Conservation (phyloP, 306 rosid genomes). For the Acacia melanoxylon region DNA sequence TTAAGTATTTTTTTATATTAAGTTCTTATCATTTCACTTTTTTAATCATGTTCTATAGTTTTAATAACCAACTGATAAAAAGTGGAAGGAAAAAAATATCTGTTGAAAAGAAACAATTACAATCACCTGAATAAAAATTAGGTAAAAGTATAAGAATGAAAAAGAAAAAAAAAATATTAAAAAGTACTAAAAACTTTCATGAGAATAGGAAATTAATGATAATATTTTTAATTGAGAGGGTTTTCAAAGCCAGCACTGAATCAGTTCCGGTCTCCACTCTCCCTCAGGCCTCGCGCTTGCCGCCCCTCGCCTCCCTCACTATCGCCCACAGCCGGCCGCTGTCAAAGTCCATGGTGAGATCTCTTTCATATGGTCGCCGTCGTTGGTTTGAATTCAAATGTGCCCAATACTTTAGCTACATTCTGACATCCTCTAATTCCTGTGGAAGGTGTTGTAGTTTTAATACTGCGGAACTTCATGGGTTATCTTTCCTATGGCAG, state of each 20-base stretch:
- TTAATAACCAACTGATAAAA: too few species aligned
- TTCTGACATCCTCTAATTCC: constrained; percentile 1
- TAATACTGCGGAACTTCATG: constrained; percentile 28
- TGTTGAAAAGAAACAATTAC: too few species aligned
- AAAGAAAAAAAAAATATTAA: too few species aligned
- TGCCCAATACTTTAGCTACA: neutral
- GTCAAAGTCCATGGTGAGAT: neutral
- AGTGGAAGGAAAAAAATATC: too few species aligned
- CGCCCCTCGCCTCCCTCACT: neutral
- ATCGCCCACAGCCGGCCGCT: neutral
- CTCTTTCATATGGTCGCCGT: neutral
- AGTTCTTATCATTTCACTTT: too few species aligned
- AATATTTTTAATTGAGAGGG: neutral
- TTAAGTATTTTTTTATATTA: too few species aligned
- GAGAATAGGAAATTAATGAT: too few species aligned
- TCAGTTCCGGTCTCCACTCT: neutral
- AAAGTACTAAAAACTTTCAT: too few species aligned
- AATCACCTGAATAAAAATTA: too few species aligned
- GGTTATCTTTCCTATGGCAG: constrained; percentile 61
- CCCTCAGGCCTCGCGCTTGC: neutral
- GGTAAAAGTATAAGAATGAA: too few species aligned
- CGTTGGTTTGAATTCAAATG: neutral
- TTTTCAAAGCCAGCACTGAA: neutral
- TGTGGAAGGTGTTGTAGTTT: neutral
- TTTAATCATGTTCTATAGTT: too few species aligned